phyloP scores from a whole-genome alignment of 176 grass and related monocot genomes.

The Metroxylon sagu region DNA sequence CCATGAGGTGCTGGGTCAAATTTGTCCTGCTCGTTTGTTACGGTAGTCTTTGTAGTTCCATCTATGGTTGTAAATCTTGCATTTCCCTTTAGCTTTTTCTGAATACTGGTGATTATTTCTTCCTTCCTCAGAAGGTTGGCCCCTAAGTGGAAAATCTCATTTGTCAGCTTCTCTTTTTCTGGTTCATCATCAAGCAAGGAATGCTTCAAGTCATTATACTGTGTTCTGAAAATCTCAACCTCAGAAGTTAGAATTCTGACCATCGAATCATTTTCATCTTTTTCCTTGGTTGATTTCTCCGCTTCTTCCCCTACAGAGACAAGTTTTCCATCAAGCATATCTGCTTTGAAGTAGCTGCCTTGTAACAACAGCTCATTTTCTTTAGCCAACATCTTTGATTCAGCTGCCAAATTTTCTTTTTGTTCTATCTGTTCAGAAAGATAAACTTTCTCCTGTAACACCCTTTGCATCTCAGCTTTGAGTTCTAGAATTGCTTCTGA shows the following conservation, averaged over 20 bases:
- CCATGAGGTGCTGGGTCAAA: too few species aligned
- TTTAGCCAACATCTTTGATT: constrained; percentile 3
- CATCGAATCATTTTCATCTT: constrained; percentile 44
- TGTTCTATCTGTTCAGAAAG: constrained; percentile 35
- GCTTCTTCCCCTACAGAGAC: constrained; percentile 33
- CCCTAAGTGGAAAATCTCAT: constrained; percentile 43
- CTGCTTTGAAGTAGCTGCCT: constrained; percentile 46
- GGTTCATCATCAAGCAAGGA: constrained; percentile 50
- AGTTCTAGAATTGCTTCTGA: constrained; percentile 50
- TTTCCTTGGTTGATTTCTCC: constrained; percentile 40
- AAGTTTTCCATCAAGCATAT: constrained; percentile 49
- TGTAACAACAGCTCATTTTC: constrained; percentile 44
- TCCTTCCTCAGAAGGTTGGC: constrained; percentile 41
- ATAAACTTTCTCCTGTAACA: constrained; percentile 43
- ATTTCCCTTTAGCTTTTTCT: constrained; percentile 10
- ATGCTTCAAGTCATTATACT: constrained; percentile 38
- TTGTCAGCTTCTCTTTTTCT: constrained; percentile 58
- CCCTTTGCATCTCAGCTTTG: constrained; percentile 40
- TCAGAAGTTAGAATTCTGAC: constrained; percentile 52
- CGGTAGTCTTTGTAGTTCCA: too few species aligned
- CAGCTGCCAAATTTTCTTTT: constrained; percentile 38
- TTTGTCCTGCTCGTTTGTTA: too few species aligned
- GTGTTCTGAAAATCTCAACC: constrained; percentile 37
- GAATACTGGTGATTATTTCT: neutral
- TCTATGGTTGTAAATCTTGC: too few species aligned